A percentile compares a stretch with the other conserved stretches of the same genome.
These are phyloP conservation scores for Niebla homalea DNA, from an alignment of 495 filamentous ascomycete species.

Conservation along the genomic window DNA sequence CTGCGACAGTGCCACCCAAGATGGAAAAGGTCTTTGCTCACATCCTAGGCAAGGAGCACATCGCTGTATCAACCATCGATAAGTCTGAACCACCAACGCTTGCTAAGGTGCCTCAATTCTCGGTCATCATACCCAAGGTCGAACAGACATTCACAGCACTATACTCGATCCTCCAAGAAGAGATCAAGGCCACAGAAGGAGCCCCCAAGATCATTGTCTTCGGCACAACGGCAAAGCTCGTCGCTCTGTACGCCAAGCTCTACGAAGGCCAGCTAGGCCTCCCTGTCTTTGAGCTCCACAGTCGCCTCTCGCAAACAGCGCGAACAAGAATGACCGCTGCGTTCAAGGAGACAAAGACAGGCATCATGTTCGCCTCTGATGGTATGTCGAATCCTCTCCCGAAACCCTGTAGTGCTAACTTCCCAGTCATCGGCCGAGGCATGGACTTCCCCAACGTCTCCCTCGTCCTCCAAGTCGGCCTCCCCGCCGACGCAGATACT, in stretches of 20 bases:
- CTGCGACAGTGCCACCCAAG: slow-evolving; percentile 51
- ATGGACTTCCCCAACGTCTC: slow-evolving; percentile 96
- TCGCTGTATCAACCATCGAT: slow-evolving; percentile 48
- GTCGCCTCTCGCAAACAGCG: slow-evolving; percentile 41
- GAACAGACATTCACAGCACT: slow-evolving; percentile 40
- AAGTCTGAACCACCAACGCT: slow-evolving; percentile 47
- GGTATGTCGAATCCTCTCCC: slow-evolving; percentile 14
- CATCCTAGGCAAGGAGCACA: slow-evolving; percentile 42
- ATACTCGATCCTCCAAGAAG: slow-evolving; percentile 31
- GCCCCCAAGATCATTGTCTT: slow-evolving; percentile 57
- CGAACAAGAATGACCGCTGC: slow-evolving; percentile 45
- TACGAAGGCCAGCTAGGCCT: slow-evolving; percentile 34
- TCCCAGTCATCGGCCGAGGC: slow-evolving; percentile 53
- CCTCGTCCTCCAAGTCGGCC: slow-evolving; percentile 73
- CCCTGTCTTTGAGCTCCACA: slow-evolving; percentile 42
- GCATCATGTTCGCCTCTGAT: slow-evolving; percentile 54
- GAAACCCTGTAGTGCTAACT: slow-evolving; percentile 27
- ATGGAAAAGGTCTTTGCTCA: slow-evolving; percentile 47
- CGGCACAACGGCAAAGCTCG: slow-evolving; percentile 50
- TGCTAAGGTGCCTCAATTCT: slow-evolving; percentile 47
- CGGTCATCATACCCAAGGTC: slow-evolving; percentile 40
- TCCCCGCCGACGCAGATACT: slow-evolving; percentile 56
- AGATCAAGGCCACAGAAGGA: slow-evolving; percentile 23
- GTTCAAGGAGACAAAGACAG: slow-evolving; percentile 38
- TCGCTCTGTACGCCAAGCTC: slow-evolving; percentile 39